Evolutionary conservation across 345 rosid genomes (phyloP).

Genomic region (Eucalyptus lansdowneana): DNA sequence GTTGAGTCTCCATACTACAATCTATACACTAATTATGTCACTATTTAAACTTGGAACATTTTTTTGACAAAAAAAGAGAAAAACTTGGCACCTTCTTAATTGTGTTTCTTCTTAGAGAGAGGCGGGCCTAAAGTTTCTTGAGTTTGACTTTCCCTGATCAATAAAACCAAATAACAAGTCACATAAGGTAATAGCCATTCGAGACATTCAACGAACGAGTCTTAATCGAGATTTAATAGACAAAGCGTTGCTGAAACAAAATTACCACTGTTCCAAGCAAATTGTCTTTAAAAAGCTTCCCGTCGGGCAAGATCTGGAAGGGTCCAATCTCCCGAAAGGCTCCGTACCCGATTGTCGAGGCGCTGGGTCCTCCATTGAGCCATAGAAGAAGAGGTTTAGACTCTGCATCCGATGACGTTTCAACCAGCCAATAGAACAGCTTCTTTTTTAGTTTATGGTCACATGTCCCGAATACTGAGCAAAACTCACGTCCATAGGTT

Average conservation of each 20-base stretch:
- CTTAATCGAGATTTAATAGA: background rate
- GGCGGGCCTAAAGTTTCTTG: background rate
- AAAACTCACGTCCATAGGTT: background rate
- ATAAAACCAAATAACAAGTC: background rate
- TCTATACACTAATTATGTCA: background rate
- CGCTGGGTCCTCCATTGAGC: background rate
- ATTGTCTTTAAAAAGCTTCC: background rate
- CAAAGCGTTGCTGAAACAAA: background rate
- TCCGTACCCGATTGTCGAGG: background rate
- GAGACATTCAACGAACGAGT: background rate
- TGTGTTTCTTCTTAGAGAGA: background rate
- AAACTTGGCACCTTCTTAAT: background rate
- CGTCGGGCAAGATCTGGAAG: background rate
- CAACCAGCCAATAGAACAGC: background rate
- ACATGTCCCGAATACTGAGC: background rate
- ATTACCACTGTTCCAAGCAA: background rate
- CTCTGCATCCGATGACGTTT: background rate
- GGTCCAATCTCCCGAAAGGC: background rate
- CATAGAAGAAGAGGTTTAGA: background rate
- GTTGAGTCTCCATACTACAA: background rate
- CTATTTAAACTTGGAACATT: no score
- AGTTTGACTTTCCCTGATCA: background rate
- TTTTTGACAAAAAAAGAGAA: no score
- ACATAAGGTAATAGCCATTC: background rate
- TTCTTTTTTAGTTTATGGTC: background rate